A percentile compares a stretch with the other conserved stretches of the same genome.
phyloP scores from a whole-genome alignment of 2,329 filamentous ascomycete genomes.

The Trichoderma lentiforme region DNA sequence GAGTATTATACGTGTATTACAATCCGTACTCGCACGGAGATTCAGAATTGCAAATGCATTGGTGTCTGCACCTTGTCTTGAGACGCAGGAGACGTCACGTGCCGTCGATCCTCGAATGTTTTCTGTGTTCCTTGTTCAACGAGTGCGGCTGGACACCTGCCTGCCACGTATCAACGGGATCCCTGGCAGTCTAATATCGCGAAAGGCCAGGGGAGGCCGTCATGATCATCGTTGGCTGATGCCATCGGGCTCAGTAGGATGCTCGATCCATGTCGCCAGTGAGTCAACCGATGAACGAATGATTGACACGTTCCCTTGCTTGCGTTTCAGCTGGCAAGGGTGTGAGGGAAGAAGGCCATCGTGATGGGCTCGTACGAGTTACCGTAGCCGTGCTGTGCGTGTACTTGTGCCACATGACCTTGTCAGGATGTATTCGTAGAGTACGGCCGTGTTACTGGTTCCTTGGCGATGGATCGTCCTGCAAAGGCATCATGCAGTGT shows the following conservation, averaged over 20 bases:
- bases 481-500: background rate
- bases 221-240: background rate
- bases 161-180: background rate
- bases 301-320: slow-evolving; percentile 7
- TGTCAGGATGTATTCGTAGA: background rate
- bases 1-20: background rate
- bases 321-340: slow-evolving; percentile 2
- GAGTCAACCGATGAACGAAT: slow-evolving; percentile 7
- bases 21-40: background rate
- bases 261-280: background rate
- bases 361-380: background rate
- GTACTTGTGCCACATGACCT: background rate
- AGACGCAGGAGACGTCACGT: slow-evolving; percentile 25
- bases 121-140: background rate
- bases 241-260: background rate
- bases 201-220: background rate
- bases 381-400: background rate
- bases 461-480: background rate
- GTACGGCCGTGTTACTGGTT: background rate
- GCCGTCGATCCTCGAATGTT: slow-evolving; percentile 2
- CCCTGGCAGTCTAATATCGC: background rate
- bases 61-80: background rate
- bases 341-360: background rate
- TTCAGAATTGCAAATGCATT: background rate
- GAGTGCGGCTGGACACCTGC: background rate